Evolutionary conservation across 192 early-diverging fungal species (phyloP).

Genomic region (Linnemannia hyalina): DNA sequence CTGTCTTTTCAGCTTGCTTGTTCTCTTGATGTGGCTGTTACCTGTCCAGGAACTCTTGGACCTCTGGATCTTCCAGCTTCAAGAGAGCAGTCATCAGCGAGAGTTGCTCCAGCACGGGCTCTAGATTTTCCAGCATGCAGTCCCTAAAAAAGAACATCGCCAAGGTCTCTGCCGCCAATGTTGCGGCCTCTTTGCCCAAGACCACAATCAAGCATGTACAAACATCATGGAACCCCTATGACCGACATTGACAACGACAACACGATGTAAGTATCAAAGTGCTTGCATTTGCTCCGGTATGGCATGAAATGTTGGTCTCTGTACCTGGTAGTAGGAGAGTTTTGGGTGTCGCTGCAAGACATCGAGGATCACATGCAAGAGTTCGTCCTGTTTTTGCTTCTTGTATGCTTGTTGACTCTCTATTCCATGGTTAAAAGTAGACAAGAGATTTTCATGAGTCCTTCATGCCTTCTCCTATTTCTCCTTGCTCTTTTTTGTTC

Average conservation of each 20-base stretch:
- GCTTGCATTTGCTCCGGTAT: not conserved
- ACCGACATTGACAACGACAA: not conserved
- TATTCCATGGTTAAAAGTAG: not conserved
- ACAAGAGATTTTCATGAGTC: not conserved
- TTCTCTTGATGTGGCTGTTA: conserved; percentile 15
- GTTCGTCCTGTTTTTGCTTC: conserved; percentile 60
- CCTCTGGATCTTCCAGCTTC: conserved; percentile 57
- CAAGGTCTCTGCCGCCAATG: conserved; percentile 56
- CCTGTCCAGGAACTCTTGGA: conserved; percentile 60
- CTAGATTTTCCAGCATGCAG: conserved; percentile 65
- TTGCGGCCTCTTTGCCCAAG: conserved; percentile 57
- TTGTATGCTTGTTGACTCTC: conserved; percentile 39
- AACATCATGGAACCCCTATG: conserved; percentile 69
- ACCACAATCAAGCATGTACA: conserved; percentile 61
- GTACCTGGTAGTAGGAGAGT: conserved; percentile 68
- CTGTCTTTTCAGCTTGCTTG: not conserved
- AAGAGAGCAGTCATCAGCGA: conserved; percentile 57
- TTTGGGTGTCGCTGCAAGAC: conserved; percentile 62
- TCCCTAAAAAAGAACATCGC: conserved; percentile 70
- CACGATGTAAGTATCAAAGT: not conserved
- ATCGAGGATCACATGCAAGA: conserved; percentile 63
- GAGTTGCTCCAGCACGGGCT: conserved; percentile 61
- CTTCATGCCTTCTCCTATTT: not conserved
- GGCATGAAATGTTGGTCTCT: not conserved
- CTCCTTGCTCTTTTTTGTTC: not conserved